Percentiles rank a stretch among this genome's conserved stretches.
phyloP scores from a whole-genome alignment of 345 rosid genomes.

The Combretum micranthum region DNA sequence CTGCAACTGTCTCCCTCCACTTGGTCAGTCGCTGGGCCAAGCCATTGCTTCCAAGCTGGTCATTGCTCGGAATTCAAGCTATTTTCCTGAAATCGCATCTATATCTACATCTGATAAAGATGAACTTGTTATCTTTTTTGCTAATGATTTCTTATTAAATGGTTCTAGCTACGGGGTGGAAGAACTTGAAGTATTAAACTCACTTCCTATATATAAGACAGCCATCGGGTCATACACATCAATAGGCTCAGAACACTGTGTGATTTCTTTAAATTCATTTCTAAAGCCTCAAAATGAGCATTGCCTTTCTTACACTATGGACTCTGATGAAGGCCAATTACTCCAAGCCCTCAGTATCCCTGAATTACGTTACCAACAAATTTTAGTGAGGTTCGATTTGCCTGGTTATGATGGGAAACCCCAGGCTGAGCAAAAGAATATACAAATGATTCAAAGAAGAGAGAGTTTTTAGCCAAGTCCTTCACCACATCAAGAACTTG shows the following conservation, averaged over 20 bases:
- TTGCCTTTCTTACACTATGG: constrained; percentile 58
- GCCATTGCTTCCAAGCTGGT: constrained; percentile 81
- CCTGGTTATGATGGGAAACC: too few species aligned
- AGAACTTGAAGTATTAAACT: constrained; percentile 65
- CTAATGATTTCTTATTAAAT: constrained; percentile 54
- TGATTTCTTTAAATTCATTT: constrained; percentile 69
- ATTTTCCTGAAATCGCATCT: constrained; percentile 52
- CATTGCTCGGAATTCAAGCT: constrained; percentile 66
- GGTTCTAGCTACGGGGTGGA: constrained; percentile 50
- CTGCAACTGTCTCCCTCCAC: constrained; percentile 58
- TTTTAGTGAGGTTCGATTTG: too few species aligned
- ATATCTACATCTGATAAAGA: constrained; percentile 52
- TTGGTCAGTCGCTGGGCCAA: constrained; percentile 67
- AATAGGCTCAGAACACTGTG: constrained; percentile 58
- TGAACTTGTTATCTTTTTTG: constrained; percentile 71
- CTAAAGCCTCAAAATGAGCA: constrained; percentile 64
- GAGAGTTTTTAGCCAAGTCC: constrained; percentile 23
- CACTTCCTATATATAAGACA: constrained; percentile 78
- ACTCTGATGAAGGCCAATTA: too few species aligned
- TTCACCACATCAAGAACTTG: constrained; percentile 38
- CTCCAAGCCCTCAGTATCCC: too few species aligned
- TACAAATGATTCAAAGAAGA: constrained; percentile 40
- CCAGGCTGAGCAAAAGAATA: constrained; percentile 28
- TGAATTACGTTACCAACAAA: too few species aligned
- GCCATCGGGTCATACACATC: constrained; percentile 54